Percentiles rank a stretch among this genome's conserved stretches.
phyloP scores from a whole-genome alignment of 2,329 filamentous ascomycete species.

The Phialophora chinensis region DNA sequence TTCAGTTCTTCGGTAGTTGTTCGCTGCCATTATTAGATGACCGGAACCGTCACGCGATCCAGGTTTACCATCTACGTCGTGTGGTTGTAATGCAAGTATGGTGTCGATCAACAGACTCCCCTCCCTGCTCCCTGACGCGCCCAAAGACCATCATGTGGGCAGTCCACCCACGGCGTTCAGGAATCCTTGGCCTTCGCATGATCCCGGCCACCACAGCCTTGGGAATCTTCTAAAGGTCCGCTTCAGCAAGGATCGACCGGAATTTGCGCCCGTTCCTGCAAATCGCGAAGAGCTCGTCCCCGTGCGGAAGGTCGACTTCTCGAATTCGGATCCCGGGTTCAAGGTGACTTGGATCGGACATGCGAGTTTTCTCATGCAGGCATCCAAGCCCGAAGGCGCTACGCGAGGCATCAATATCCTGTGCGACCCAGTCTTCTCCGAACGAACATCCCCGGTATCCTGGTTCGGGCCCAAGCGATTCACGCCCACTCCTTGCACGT shows the following conservation, averaged over 20 bases:
- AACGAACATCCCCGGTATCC: constrained; percentile 55
- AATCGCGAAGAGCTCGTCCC: constrained; percentile 50
- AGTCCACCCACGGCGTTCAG: constrained; percentile 53
- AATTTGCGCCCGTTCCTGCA: constrained; percentile 53
- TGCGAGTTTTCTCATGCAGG: constrained; percentile 57
- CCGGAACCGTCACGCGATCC: neutral
- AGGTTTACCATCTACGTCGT: neutral
- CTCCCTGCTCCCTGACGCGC: constrained; percentile 28
- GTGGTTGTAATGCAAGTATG: constrained; percentile 4
- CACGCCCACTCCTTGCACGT: constrained; percentile 56
- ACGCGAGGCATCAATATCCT: constrained; percentile 54
- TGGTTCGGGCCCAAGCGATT: constrained; percentile 59
- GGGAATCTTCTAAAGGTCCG: constrained; percentile 46
- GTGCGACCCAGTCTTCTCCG: constrained; percentile 61
- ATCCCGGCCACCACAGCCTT: constrained; percentile 15
- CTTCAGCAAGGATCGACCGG: constrained; percentile 33
- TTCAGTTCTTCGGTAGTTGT: neutral
- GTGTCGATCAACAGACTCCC: constrained; percentile 21
- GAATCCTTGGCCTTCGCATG: constrained; percentile 57
- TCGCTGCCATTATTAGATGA: neutral
- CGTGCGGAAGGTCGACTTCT: constrained; percentile 43
- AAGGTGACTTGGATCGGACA: constrained; percentile 61
- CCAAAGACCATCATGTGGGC: constrained; percentile 50
- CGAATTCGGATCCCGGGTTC: constrained; percentile 36
- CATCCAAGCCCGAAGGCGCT: constrained; percentile 35